Percentiles rank a stretch among this genome's conserved stretches.
These are phyloP conservation scores for Cyclotella sp. DNA, from an alignment of 108 stramenopile genomes.

Conservation along the genomic window DNA sequence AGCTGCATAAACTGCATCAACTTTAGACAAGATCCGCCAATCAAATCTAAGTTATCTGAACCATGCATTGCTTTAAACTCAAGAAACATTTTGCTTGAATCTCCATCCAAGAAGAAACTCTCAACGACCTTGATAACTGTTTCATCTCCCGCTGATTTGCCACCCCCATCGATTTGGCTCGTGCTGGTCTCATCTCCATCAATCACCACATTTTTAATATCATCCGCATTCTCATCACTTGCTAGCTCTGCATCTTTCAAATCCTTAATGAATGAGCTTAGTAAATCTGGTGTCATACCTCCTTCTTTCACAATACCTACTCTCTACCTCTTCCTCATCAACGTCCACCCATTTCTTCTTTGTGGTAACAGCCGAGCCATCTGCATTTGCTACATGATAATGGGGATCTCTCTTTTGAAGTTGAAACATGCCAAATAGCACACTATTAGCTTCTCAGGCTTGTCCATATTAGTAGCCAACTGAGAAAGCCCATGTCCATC, in stretches of 20 bases:
- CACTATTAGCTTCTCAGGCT: not conserved
- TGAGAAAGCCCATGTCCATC: slow-evolving; percentile 25
- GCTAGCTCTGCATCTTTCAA: too few species aligned
- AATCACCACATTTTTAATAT: too few species aligned
- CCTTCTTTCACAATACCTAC: too few species aligned
- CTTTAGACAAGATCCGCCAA: slow-evolving; percentile 1
- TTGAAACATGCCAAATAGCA: not conserved
- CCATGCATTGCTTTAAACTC: slow-evolving; percentile 7
- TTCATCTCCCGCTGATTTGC: not conserved
- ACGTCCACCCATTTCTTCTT: too few species aligned
- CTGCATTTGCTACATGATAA: not conserved
- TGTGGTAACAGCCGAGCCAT: not conserved
- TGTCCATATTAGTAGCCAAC: not conserved
- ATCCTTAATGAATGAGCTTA: too few species aligned
- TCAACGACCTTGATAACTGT: too few species aligned
- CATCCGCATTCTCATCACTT: too few species aligned
- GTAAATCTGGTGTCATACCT: too few species aligned
- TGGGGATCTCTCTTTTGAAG: slow-evolving; percentile 1
- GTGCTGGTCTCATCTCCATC: not conserved
- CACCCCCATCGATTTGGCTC: not conserved
- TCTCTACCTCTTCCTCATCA: too few species aligned
- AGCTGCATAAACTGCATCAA: slow-evolving; percentile 27
- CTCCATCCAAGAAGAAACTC: slow-evolving; percentile 12
- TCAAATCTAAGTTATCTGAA: not conserved
- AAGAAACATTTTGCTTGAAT: not conserved